Evolutionary conservation across 116 monocot genomes (phyloP).

Genomic region (Iris pallida): DNA sequence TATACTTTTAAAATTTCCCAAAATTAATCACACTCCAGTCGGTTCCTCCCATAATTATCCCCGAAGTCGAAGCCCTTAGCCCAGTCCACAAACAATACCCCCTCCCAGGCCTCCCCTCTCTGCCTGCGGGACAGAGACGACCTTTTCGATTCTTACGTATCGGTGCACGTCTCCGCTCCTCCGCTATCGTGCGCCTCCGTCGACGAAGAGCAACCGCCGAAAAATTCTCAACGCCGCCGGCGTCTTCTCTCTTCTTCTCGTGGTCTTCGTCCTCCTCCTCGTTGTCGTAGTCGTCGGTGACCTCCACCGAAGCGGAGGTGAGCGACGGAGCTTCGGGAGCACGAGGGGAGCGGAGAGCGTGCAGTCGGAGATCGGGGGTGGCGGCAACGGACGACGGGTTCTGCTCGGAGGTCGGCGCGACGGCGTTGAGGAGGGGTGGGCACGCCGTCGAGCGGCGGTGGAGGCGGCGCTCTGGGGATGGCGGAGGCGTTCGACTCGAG

Average conservation of each 20-base stretch:
- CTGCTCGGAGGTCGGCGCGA: conserved; percentile 67
- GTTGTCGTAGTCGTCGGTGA: neutral
- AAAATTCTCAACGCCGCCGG: conserved; percentile 1
- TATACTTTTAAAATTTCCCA: no score
- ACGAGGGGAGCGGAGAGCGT: conserved; percentile 35
- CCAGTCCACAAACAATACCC: neutral
- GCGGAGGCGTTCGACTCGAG: conserved; percentile 67
- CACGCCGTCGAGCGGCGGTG: conserved; percentile 88
- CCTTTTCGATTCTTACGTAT: no score
- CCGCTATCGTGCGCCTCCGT: conserved; percentile 18
- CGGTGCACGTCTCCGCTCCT: conserved; percentile 35
- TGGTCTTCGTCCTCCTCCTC: neutral
- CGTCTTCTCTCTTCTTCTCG: conserved; percentile 23
- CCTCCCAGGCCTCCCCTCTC: neutral
- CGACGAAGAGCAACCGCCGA: neutral
- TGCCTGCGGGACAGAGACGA: neutral
- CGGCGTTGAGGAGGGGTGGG: conserved; percentile 45
- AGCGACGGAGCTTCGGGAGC: conserved; percentile 5
- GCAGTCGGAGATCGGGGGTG: conserved; percentile 66
- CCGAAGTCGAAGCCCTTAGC: no score
- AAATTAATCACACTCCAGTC: no score
- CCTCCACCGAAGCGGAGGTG: neutral
- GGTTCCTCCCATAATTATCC: no score
- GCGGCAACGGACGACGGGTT: conserved; percentile 71
- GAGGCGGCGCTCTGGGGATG: conserved; percentile 55